Base-by-base conservation (phyloP, 2,329 filamentous ascomycete genomes). In the Raffaelea arxii region DNA sequence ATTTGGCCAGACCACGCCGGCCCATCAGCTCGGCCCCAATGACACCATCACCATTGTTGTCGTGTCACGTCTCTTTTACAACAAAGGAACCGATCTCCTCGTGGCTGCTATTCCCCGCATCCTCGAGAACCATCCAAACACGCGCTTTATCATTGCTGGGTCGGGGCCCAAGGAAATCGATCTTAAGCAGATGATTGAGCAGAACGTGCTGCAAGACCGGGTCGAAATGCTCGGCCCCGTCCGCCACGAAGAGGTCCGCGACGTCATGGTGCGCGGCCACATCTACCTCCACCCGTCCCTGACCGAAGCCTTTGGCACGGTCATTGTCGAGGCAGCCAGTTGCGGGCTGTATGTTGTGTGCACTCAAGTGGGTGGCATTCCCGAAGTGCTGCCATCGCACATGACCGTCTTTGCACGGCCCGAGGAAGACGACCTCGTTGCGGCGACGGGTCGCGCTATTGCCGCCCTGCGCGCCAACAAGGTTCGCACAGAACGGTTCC, bases 371-470 rank as follows among this genome's bases (percentile, higher is more conserved):
- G 92, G 92, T 43, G 92, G 92, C 27, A 97, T 98, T 49, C 92
- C 92, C 3, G 92, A 98, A 64, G 94, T 98, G 1, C 74, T 98
- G 3, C 92, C 92, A 0, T 83, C 82, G 7, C 89, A 97, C 63
- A 98, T 98, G 92, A 97, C 92, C 0, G 86, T 90, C 0, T 98
- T 97, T 61, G 91, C 94, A 21, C 91, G 92, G 56, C 92, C 92
- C 1, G 92, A 98, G 59, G 92, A 97, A 61, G 90, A 97, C 60
- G 91, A 97, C 58, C 71, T 98, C 11, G 91, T 98, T 0, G 74
- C 80, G 37, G 92, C 91, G 4, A 96, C 94, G 0, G 86, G 87
- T 18, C 84, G 83, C 54, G 92, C 94, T 18, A 97, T 98, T 51
- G 84, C 82, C 0, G 84, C 86, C 25, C 74, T 98, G 47, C 82